phyloP scores from a whole-genome alignment of 148 eudicot species.

The Rhododendron vialii region DNA sequence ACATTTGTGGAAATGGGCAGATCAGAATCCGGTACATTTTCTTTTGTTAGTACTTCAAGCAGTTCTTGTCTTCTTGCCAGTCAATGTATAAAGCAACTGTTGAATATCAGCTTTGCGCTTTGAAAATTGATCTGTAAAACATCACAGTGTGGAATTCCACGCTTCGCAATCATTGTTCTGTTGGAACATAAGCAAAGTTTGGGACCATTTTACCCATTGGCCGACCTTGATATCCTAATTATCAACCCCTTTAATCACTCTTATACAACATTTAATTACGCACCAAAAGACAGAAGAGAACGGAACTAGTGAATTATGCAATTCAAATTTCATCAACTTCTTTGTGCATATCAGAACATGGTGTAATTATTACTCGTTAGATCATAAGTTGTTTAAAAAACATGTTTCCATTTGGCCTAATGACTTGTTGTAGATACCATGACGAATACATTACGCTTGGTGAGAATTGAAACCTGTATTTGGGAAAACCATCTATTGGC shows the following conservation, averaged over 20 bases:
- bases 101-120: background rate
- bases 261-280: background rate
- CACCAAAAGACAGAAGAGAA: background rate
- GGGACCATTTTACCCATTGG: background rate
- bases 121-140: background rate
- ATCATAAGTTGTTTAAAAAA: background rate
- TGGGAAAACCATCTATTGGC: background rate
- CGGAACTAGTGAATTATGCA: background rate
- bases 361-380: background rate
- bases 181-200: background rate
- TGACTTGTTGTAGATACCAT: background rate
- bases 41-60: background rate
- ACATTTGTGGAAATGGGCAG: slow-evolving; percentile 99
- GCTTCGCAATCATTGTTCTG: background rate
- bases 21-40: slow-evolving; percentile 71
- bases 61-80: slow-evolving; percentile 10
- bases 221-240: background rate
- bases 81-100: background rate
- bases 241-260: background rate
- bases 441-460: background rate
- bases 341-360: background rate
- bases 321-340: background rate
- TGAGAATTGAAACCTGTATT: background rate
- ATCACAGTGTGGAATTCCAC: background rate
- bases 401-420: background rate